phyloP scores from a whole-genome alignment of 345 rosid species.

The Brassica juncea region DNA sequence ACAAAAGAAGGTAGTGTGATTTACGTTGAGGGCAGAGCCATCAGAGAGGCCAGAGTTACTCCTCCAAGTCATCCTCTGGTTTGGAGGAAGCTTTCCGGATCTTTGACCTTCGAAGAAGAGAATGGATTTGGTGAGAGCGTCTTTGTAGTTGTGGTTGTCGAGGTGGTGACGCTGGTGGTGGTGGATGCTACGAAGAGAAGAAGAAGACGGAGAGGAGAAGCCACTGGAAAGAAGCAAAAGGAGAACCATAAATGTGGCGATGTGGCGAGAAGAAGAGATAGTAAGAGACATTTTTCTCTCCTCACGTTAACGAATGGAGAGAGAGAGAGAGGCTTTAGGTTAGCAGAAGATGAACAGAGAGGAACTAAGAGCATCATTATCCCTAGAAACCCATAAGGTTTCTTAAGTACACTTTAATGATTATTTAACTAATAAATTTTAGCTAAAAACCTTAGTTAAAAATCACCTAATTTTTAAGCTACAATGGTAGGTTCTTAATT shows the following conservation, averaged over 20 bases:
- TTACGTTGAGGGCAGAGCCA: slow-evolving; percentile 77
- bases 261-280: slow-evolving; percentile 33
- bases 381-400: too few species aligned
- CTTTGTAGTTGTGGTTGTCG: slow-evolving; percentile 69
- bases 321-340: slow-evolving; percentile 6
- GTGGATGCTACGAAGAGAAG: slow-evolving; percentile 24
- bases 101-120: slow-evolving; percentile 89
- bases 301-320: not conserved
- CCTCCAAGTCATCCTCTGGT: slow-evolving; percentile 84
- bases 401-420: too few species aligned
- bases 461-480: too few species aligned
- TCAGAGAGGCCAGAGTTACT: slow-evolving; percentile 85
- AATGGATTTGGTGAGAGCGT: slow-evolving; percentile 84
- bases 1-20: not conserved
- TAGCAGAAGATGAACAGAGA: slow-evolving; percentile 2
- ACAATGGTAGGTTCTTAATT: too few species aligned
- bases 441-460: too few species aligned
- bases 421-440: too few species aligned
- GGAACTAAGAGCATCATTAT: not conserved
- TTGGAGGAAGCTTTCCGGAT: slow-evolving; percentile 76
- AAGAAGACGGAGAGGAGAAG: slow-evolving; percentile 38
- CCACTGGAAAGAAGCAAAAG: slow-evolving; percentile 53
- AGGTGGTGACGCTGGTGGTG: slow-evolving; percentile 47
- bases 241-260: slow-evolving; percentile 33
- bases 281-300: slow-evolving; percentile 28